A percentile compares a stretch with the other conserved stretches of the same genome.
Conservation (phyloP, 2,329 filamentous ascomycete genomes). For the Aureobasidium uvarum region DNA sequence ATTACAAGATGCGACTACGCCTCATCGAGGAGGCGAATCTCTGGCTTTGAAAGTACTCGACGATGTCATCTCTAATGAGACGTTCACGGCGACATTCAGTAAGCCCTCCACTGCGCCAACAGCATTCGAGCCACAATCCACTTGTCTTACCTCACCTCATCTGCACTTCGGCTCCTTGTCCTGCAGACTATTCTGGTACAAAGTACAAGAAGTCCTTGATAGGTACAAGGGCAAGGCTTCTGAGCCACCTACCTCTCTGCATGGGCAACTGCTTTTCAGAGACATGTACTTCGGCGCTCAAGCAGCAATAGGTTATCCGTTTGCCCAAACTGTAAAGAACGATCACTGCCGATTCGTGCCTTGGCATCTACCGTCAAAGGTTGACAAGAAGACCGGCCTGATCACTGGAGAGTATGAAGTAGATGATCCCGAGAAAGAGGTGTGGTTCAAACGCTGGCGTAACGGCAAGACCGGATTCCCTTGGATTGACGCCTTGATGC, state of each 20-base stretch:
- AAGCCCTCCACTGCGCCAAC: constrained; percentile 75
- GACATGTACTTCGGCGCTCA: constrained; percentile 85
- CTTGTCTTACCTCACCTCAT: constrained; percentile 70
- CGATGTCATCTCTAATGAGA: constrained; percentile 59
- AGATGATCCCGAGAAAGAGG: constrained; percentile 61
- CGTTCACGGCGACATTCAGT: constrained; percentile 70
- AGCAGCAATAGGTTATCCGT: constrained; percentile 62
- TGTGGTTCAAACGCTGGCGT: constrained; percentile 68
- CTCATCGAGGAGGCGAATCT: constrained; percentile 69
- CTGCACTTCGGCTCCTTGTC: constrained; percentile 72
- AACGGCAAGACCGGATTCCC: constrained; percentile 70
- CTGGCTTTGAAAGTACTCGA: constrained; percentile 59
- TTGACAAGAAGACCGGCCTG: constrained; percentile 49
- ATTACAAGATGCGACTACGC: constrained; percentile 61
- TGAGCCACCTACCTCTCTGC: constrained; percentile 64
- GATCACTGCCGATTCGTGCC: constrained; percentile 69
- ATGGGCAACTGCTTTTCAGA: constrained; percentile 71
- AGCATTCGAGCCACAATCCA: constrained; percentile 68
- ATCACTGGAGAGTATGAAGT: constrained; percentile 62
- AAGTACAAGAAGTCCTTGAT: constrained; percentile 61
- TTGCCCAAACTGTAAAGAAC: constrained; percentile 65
- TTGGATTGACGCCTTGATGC: constrained; percentile 79
- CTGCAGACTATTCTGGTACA: constrained; percentile 71
- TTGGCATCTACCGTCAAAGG: constrained; percentile 69
- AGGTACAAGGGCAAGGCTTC: constrained; percentile 58